Evolutionary conservation across 2,329 filamentous ascomycete genomes (phyloP).

Genomic region (Thelonectria rubi): DNA sequence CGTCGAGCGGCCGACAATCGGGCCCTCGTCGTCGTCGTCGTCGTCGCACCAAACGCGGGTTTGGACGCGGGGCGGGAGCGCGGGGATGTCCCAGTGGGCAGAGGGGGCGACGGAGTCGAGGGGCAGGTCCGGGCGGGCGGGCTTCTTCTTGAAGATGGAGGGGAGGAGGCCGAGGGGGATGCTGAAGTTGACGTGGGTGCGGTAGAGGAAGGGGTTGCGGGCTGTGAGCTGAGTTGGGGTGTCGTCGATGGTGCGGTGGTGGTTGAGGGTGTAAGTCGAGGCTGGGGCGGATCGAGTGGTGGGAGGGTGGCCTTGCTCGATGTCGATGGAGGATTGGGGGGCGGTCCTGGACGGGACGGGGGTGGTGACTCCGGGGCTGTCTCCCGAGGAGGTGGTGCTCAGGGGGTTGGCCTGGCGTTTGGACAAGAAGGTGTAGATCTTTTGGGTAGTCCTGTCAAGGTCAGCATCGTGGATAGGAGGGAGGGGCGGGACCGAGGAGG

Average conservation of each 20-base stretch:
- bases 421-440: constrained; percentile 35
- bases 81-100: constrained; percentile 24
- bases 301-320: constrained; percentile 23
- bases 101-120: constrained; percentile 26
- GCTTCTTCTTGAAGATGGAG: constrained; percentile 31
- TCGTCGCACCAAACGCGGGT: constrained; percentile 45
- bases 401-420: constrained; percentile 30
- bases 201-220: constrained; percentile 48
- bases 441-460: constrained; percentile 30
- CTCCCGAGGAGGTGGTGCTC: constrained; percentile 30
- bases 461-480: constrained; percentile 8
- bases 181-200: constrained; percentile 44
- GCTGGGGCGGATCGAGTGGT: constrained; percentile 3
- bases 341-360: constrained; percentile 9
- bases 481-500: fast-evolving
- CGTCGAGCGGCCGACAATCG: constrained; percentile 8
- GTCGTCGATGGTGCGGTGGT: constrained; percentile 4
- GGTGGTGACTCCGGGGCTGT: constrained; percentile 16
- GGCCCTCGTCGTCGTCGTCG: constrained; percentile 1
- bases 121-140: constrained; percentile 14
- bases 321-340: constrained; percentile 13
- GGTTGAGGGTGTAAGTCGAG: constrained; percentile 1
- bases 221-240: constrained; percentile 24
- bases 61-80: constrained; percentile 30
- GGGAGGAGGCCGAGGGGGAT: constrained; percentile 35